A percentile compares a stretch with the other conserved stretches of the same genome.
Evolutionary conservation across 495 filamentous ascomycete species (phyloP).

Genomic region (Poronia punctata): DNA sequence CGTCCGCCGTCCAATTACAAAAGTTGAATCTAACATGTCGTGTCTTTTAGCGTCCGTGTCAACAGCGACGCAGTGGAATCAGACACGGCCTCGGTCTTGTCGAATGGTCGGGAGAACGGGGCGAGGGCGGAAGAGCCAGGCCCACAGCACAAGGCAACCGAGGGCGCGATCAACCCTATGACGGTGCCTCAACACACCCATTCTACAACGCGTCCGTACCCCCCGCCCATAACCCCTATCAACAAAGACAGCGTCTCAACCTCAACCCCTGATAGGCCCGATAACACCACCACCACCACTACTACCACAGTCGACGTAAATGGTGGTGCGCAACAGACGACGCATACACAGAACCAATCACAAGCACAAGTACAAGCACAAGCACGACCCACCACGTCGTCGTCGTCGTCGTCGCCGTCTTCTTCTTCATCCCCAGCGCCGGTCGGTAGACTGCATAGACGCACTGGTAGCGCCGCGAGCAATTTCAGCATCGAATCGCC

Average conservation of each 20-base stretch:
- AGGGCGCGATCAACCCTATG: no score
- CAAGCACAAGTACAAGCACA: neutral
- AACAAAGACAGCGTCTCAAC: slow-evolving; percentile 8
- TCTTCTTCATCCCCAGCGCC: no score
- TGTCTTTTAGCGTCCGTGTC: slow-evolving; percentile 10
- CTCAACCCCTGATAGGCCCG: slow-evolving; percentile 5
- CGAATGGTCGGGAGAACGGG: slow-evolving; percentile 16
- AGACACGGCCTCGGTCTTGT: slow-evolving; percentile 14
- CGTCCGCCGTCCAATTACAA: neutral
- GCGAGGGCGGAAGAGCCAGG: neutral
- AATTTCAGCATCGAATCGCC: slow-evolving; percentile 22
- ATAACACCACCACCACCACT: neutral
- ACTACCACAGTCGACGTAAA: no score
- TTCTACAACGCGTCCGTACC: slow-evolving; percentile 4
- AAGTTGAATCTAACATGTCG: neutral
- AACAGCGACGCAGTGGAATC: slow-evolving; percentile 23
- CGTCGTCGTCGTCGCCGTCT: slow-evolving; percentile 14
- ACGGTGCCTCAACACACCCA: slow-evolving; percentile 1
- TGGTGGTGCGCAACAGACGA: slow-evolving; percentile 1
- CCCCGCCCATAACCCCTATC: slow-evolving; percentile 13
- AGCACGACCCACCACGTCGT: slow-evolving; percentile 5
- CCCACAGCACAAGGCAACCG: slow-evolving; percentile 13
- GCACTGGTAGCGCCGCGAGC: slow-evolving; percentile 18
- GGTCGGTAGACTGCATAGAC: slow-evolving; percentile 7
- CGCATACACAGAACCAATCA: neutral